These are phyloP conservation scores for Monosporascus sp. DNA, from an alignment of 2,329 filamentous ascomycete species.

Conservation along the genomic window DNA sequence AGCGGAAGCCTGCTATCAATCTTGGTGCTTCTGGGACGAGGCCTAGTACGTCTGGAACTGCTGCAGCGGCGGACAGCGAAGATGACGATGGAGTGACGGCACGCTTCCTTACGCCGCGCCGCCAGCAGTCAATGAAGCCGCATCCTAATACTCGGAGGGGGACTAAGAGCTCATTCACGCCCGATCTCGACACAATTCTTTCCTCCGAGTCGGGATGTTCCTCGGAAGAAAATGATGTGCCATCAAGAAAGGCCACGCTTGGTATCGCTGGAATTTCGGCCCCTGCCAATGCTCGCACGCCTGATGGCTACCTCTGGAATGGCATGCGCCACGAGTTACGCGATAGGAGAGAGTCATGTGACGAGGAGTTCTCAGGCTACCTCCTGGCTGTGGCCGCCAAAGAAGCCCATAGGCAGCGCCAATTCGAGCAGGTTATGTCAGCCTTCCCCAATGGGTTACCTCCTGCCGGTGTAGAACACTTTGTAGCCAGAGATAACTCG, in stretches of 20 bases:
- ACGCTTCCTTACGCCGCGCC: constrained; percentile 31
- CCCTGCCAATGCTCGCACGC: constrained; percentile 24
- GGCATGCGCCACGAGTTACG: constrained; percentile 33
- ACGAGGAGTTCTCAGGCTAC: constrained; percentile 71
- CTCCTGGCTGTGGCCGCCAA: constrained; percentile 74
- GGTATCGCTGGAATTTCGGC: constrained; percentile 17
- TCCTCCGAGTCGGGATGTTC: constrained; percentile 39
- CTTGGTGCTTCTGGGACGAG: not conserved
- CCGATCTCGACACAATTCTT: constrained; percentile 37
- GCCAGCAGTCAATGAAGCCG: constrained; percentile 34
- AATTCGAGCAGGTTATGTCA: constrained; percentile 70
- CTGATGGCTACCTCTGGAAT: constrained; percentile 22
- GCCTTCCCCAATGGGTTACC: constrained; percentile 68
- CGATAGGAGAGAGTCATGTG: constrained; percentile 61
- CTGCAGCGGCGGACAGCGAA: constrained; percentile 17
- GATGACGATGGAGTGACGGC: constrained; percentile 19
- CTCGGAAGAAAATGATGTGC: constrained; percentile 21
- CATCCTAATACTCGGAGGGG: constrained; percentile 34
- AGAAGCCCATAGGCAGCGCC: constrained; percentile 67
- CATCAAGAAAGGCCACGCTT: constrained; percentile 5
- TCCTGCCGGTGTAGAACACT: constrained; percentile 67
- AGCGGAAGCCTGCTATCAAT: constrained; percentile 27
- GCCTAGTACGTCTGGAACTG: constrained; percentile 15
- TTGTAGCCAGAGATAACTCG: constrained; percentile 60
- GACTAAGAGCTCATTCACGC: constrained; percentile 35